Conservation (phyloP, 1,284 basidiomycete species). For the Crucibulum parvulum region DNA sequence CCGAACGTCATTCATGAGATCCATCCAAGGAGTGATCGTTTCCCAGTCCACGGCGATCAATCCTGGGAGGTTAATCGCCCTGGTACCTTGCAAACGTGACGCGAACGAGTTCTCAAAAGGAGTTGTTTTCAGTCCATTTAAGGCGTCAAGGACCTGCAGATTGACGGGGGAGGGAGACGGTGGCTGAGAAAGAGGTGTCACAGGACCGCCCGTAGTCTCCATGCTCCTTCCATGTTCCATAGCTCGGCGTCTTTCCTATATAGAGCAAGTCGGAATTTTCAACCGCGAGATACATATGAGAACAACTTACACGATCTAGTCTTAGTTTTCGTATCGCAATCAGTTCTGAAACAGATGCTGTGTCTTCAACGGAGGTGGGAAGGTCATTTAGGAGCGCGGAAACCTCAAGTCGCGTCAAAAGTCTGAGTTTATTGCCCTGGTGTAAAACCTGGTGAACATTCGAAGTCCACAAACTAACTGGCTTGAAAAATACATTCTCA, state of each 20-base stretch:
- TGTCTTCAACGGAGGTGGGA: slow-evolving; percentile 4
- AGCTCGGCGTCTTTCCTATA: slow-evolving; percentile 44
- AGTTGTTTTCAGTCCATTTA: slow-evolving; percentile 64
- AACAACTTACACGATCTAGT: slow-evolving; percentile 44
- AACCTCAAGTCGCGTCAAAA: slow-evolving; percentile 45
- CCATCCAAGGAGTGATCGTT: slow-evolving; percentile 72
- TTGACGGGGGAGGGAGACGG: slow-evolving; percentile 34
- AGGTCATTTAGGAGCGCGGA: slow-evolving; percentile 31
- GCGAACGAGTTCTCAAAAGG: slow-evolving; percentile 69
- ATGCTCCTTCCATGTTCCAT: slow-evolving; percentile 19
- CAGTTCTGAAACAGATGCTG: slow-evolving; percentile 32
- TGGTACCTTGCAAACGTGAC: slow-evolving; percentile 59
- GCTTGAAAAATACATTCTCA: slow-evolving; percentile 21
- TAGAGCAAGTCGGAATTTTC: neutral
- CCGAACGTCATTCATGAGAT: slow-evolving; percentile 72
- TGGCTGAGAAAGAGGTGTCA: slow-evolving; percentile 29
- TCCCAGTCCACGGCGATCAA: slow-evolving; percentile 74
- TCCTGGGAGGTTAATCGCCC: slow-evolving; percentile 28
- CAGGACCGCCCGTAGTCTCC: slow-evolving; percentile 14
- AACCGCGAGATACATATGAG: neutral
- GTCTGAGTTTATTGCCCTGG: slow-evolving; percentile 45
- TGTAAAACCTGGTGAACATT: neutral
- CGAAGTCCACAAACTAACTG: slow-evolving; percentile 4
- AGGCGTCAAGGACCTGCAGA: slow-evolving; percentile 54
- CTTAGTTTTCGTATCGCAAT: slow-evolving; percentile 56